Evolutionary conservation across 805 yeast species (phyloP).

Genomic region (Candida alai): DNA sequence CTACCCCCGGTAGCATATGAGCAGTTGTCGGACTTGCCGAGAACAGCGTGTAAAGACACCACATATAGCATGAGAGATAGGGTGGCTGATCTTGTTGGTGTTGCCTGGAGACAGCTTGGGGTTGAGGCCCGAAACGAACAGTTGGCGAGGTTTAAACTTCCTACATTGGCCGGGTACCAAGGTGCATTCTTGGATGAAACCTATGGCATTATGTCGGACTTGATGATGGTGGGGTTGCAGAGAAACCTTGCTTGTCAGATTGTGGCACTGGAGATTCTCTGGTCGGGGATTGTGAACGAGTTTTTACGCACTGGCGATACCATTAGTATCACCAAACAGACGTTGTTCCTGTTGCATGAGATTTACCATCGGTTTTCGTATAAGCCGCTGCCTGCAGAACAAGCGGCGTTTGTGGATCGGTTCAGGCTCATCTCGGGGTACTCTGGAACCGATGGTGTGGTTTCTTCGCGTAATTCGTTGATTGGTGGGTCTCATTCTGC

Average conservation of each 20-base stretch:
- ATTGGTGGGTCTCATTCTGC: not conserved
- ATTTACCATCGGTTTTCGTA: constrained; percentile 56
- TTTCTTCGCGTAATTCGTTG: not conserved
- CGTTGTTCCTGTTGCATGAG: constrained; percentile 60
- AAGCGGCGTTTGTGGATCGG: constrained; percentile 47
- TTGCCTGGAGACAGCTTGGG: constrained; percentile 74
- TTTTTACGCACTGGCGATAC: constrained; percentile 54
- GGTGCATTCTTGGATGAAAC: constrained; percentile 49
- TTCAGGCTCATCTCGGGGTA: constrained; percentile 41
- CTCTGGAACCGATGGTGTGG: not conserved
- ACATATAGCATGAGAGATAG: constrained; percentile 61
- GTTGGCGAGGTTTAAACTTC: constrained; percentile 53
- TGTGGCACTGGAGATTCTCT: constrained; percentile 61
- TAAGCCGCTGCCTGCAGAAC: constrained; percentile 54
- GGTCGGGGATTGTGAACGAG: constrained; percentile 71
- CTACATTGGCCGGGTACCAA: constrained; percentile 68
- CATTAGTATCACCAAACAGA: constrained; percentile 58
- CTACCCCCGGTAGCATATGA: constrained; percentile 68
- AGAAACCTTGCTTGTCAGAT: constrained; percentile 56
- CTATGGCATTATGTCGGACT: constrained; percentile 57
- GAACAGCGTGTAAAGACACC: constrained; percentile 62
- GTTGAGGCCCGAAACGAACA: constrained; percentile 58
- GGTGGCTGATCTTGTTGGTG: constrained; percentile 50
- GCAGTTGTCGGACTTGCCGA: constrained; percentile 67
- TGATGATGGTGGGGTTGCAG: constrained; percentile 68